Conservation (phyloP, 768 basidiomycete species). For the Inosperma sp. region DNA sequence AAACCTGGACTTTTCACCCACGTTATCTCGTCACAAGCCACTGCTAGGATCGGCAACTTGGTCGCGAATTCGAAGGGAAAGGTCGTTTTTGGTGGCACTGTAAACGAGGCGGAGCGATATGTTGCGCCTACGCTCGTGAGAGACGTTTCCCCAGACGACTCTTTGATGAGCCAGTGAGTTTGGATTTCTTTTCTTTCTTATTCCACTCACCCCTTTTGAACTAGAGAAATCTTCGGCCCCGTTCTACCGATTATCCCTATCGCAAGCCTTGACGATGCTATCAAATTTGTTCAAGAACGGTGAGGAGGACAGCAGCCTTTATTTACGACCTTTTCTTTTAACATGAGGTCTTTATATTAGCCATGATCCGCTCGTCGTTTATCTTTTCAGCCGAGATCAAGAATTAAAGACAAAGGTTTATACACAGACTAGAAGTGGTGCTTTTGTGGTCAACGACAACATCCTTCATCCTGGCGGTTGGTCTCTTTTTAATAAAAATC, state of each 20-base stretch:
- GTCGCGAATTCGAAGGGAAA: conserved; percentile 65
- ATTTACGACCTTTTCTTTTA: too few relatives aligned
- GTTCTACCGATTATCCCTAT: conserved; percentile 72
- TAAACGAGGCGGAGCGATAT: conserved; percentile 51
- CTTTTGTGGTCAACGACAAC: conserved; percentile 64
- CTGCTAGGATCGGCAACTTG: conserved; percentile 49
- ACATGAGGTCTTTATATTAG: conserved; percentile 28
- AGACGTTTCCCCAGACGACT: conserved; percentile 58
- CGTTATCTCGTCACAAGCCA: conserved; percentile 49
- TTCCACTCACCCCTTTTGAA: background rate
- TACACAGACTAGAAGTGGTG: conserved; percentile 66
- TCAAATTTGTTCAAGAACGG: conserved; percentile 62
- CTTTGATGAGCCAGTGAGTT: conserved; percentile 71
- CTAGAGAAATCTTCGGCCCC: conserved; percentile 82
- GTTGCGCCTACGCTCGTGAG: conserved; percentile 72
- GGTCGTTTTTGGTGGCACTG: conserved; percentile 60
- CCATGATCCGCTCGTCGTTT: conserved; percentile 70
- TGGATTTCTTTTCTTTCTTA: background rate
- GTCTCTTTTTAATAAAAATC: conserved; percentile 18
- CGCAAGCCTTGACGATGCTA: conserved; percentile 64
- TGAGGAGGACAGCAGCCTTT: too few relatives aligned
- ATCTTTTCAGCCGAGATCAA: conserved; percentile 65
- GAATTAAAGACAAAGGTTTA: conserved; percentile 64
- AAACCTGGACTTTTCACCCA: conserved; percentile 44
- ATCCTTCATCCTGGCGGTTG: conserved; percentile 56